Evolutionary conservation across 805 yeast genomes (phyloP), one percentile per base, ranked within the genome.

Genomic region (Starmera amethionina): DNA sequence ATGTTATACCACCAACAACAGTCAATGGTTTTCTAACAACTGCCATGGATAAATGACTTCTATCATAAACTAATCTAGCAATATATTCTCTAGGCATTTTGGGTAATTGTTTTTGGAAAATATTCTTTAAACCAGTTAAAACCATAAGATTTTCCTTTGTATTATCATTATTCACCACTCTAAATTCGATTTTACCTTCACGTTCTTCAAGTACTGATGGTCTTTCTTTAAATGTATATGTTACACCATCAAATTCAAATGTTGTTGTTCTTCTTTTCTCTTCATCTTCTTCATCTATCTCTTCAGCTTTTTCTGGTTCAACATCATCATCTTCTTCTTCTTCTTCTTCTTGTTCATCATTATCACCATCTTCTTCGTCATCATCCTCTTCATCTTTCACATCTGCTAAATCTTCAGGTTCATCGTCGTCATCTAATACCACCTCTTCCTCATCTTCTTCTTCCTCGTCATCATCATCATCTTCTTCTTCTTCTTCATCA

Each of bases 31-130:
- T 88, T 47, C 95, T 70, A 16, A 93, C 93, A 39, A 93, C 95
- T 0, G 99, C 98, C 74, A 93, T 88, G 0, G 97, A 88, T 32
- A 94, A 66, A 64, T 93, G 99, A 32, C 90, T 81, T 49, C 97
- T 67, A 57, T 93, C 99, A 57, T 88, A 93, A 4, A 93, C 97
- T 45, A 93, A 72, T 48, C 98, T 68, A 6, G 96, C 87, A 55
- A 93, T 93, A 62, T 93, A 93, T 56, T 93, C 97, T 46, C 93
- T 75, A 16, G 99, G 99, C 99, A 93, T 93, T 62, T 93, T 90
- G 2, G 99, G 99, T 46, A 93, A 72, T 63, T 93, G 99, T 54
- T 89, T 89, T 59, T 93, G 98, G 60, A 93, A 93, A 48, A 93
- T 90, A 58, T 90, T 93, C 62, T 93, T 93, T 46, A 93, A 64